phyloP scores from a whole-genome alignment of 352 stramenopile species.

The Pythium pyrilobum region DNA sequence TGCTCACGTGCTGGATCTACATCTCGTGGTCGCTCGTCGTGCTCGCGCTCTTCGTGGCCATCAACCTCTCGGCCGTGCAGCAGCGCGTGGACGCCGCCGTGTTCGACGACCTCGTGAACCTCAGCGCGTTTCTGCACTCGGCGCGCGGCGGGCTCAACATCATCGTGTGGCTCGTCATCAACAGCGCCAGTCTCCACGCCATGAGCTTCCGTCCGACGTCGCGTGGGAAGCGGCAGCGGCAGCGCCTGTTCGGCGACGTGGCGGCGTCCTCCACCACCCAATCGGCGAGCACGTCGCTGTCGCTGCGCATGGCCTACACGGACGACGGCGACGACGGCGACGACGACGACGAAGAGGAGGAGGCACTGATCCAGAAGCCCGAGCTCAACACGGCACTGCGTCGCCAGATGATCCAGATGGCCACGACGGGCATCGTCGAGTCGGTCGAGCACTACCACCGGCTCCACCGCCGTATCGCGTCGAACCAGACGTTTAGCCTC shows the following conservation, averaged over 20 bases:
- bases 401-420: slow-evolving; percentile 87
- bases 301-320: not conserved
- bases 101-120: slow-evolving; percentile 61
- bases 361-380: slow-evolving; percentile 52
- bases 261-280: not conserved
- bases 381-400: slow-evolving; percentile 83
- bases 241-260: not conserved
- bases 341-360: slow-evolving; percentile 19
- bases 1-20: slow-evolving; percentile 79
- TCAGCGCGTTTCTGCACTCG: slow-evolving; percentile 75
- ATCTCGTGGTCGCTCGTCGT: slow-evolving; percentile 79
- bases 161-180: slow-evolving; percentile 84
- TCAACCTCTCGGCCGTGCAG: slow-evolving; percentile 42
- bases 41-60: slow-evolving; percentile 64
- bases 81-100: slow-evolving; percentile 2
- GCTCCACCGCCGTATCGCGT: slow-evolving; percentile 53
- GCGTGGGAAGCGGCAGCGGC: not conserved
- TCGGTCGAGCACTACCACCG: slow-evolving; percentile 79
- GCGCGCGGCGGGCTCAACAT: slow-evolving; percentile 78
- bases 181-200: slow-evolving; percentile 47
- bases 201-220: slow-evolving; percentile 17
- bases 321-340: not conserved
- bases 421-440: slow-evolving; percentile 84
- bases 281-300: not conserved
- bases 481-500: slow-evolving; percentile 78